Conservation (phyloP, 345 rosid genomes). For the Laguncularia racemosa region DNA sequence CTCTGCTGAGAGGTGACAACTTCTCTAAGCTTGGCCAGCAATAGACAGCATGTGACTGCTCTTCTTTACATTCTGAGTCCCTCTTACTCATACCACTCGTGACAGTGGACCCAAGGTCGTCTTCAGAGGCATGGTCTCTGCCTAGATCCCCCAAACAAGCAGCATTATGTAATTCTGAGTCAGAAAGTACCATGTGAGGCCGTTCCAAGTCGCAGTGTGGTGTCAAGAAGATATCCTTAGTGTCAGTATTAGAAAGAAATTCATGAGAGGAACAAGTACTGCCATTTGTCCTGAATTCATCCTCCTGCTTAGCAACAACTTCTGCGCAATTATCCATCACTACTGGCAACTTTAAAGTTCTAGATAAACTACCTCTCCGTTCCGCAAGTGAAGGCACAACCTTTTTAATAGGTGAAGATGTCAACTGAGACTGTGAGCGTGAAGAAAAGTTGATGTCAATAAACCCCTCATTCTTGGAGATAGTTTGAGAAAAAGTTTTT, state of each 20-base stretch:
- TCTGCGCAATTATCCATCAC: conserved; percentile 36
- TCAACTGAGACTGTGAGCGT: conserved; percentile 20
- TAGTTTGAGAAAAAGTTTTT: conserved; percentile 27
- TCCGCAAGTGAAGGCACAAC: conserved; percentile 74
- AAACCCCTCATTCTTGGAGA: conserved; percentile 23
- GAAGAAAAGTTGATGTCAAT: conserved; percentile 26
- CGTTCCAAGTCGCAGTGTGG: conserved; percentile 22
- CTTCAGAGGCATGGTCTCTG: conserved; percentile 15
- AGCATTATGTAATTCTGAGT: conserved; percentile 26
- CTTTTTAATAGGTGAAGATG: conserved; percentile 33
- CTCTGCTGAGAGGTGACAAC: conserved; percentile 27
- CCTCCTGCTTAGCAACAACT: conserved; percentile 21
- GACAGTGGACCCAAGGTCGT: conserved; percentile 12
- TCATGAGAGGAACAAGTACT: conserved; percentile 28
- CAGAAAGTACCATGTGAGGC: conserved; percentile 17
- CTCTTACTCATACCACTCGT: conserved; percentile 16
- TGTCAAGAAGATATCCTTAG: conserved; percentile 22
- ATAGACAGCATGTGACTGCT: conserved; percentile 35
- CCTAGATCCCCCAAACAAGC: conserved; percentile 17
- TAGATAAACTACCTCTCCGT: conserved; percentile 69
- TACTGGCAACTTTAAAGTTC: conserved; percentile 65
- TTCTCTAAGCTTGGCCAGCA: conserved; percentile 76
- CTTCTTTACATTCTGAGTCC: conserved; percentile 15
- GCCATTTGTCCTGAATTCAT: conserved; percentile 18
- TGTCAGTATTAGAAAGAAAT: conserved; percentile 34